Percentiles rank a stretch among this genome's conserved stretches.
phyloP scores from a whole-genome alignment of 257 asterid species.

The Solanum megistacrolobum region DNA sequence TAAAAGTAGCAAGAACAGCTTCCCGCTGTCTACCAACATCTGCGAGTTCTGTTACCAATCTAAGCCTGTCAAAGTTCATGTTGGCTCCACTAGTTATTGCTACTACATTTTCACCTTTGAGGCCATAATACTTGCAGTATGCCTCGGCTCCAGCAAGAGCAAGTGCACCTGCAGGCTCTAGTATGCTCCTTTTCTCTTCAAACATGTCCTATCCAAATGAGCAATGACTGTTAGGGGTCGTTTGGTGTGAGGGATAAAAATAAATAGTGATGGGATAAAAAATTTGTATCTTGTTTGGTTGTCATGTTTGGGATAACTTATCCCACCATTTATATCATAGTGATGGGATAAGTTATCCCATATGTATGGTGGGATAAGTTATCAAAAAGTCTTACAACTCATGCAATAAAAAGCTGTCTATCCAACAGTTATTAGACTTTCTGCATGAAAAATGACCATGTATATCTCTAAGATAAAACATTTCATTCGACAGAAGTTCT shows the following conservation, averaged over 20 bases:
- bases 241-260: too few species aligned
- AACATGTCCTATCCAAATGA: constrained; percentile 65
- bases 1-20: constrained; percentile 74
- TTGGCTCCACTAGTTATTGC: constrained; percentile 95
- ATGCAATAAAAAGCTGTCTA: background rate
- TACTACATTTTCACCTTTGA: constrained; percentile 69
- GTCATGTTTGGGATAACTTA: too few species aligned
- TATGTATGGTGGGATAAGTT: too few species aligned
- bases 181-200: constrained; percentile 92
- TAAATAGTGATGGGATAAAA: too few species aligned
- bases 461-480: background rate
- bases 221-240: background rate
- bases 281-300: too few species aligned
- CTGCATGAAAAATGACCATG: background rate
- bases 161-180: constrained; percentile 99
- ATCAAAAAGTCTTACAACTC: background rate
- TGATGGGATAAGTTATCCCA: too few species aligned
- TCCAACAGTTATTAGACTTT: background rate
- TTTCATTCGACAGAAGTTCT: background rate
- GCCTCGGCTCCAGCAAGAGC: constrained; percentile 96
- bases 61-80: constrained; percentile 88
- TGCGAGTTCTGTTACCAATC: constrained; percentile 93
- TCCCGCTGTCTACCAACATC: constrained; percentile 82
- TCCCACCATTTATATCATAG: too few species aligned
- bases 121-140: constrained; percentile 78